Evolutionary conservation across 164 flowering plant species (phyloP), one percentile per base, ranked within the genome.

Genomic region (Umbilicus rupestris): DNA sequence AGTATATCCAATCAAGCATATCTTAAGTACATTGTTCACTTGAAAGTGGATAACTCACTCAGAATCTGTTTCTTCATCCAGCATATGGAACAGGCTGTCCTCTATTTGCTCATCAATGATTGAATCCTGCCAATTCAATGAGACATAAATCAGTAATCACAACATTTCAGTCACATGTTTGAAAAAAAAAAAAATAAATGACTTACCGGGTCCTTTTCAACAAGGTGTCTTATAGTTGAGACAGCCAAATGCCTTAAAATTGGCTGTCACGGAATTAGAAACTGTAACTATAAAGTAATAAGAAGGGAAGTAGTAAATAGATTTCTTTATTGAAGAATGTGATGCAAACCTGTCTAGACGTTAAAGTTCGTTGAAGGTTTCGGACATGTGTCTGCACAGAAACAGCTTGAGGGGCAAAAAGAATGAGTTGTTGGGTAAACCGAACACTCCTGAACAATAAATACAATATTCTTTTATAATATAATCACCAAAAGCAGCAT

Each of bases 381-480:
- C 84, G 80, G 69, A 95, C 84, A 76, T 95, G 97, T 30, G 86
- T 72, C 72, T 86, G 96, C 67, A 91, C 88, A 64, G 96, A 83
- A 71, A 90, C 88, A 76, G 99, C 97, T 77, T 89, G 99, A 5
- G 99, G 96, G 11, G 99, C 99, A 81, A 95, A 95, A 69, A 95
- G 84, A 78, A 86, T 96, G 71, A 95, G 96, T 73, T 95, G 97
- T 69, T 95, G 99, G 3, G 97, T 92, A 73, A 95, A 92, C 39
- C 97, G 84, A 19, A 84, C 91, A 73, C 85, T 87, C 85, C 99
- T 94, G 85, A 15, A 60, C 24, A 73, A 41, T 59, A 70, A 37
- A 67, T 22, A 63, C 24, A 24, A 68, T 20, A 33, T 55, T 52
- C 33, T 11, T 49, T 37, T 33, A 39, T 17, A 41, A 33, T 49